Evolutionary conservation across 2,329 filamentous ascomycete genomes (phyloP).

Genomic region (Ascocoryne sarcoides): DNA sequence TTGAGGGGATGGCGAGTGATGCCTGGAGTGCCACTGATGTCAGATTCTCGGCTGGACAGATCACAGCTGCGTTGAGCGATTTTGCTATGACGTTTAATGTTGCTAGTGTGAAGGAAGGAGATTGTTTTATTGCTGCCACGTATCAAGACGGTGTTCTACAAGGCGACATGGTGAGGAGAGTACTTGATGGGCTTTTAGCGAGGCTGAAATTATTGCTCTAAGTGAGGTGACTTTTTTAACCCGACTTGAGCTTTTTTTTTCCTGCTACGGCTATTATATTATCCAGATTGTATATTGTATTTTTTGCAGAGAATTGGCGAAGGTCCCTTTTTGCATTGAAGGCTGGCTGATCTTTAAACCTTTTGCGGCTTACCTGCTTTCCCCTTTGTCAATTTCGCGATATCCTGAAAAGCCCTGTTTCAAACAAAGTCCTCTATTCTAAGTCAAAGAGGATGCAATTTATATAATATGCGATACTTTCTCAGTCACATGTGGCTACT

Average conservation of each 20-base stretch:
- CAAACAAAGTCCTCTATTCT: too few species aligned
- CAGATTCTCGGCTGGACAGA: conserved; percentile 9
- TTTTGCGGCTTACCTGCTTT: background rate
- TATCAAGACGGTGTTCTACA: conserved; percentile 13
- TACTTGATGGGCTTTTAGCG: conserved; percentile 2
- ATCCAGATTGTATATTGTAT: too few species aligned
- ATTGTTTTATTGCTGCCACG: conserved; percentile 10
- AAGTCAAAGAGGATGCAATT: background rate
- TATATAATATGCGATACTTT: background rate
- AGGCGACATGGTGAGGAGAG: conserved; percentile 9
- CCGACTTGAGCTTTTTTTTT: background rate
- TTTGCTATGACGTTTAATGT: conserved; percentile 9
- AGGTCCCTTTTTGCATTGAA: conserved; percentile 4
- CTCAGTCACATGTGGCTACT: background rate
- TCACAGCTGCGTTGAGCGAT: conserved; percentile 9
- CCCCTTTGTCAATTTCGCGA: conserved; percentile 1
- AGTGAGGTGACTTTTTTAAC: background rate
- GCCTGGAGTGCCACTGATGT: conserved; percentile 9
- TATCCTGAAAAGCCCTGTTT: too few species aligned
- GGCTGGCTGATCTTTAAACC: conserved; percentile 8
- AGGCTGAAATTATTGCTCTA: conserved; percentile 7
- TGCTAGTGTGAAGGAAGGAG: conserved; percentile 7
- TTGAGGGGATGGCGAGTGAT: conserved; percentile 4
- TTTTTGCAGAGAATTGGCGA: background rate
- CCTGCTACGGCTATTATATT: background rate